Percentiles rank a stretch among this genome's conserved stretches.
phyloP scores from a whole-genome alignment of 2,329 filamentous ascomycete genomes.

The Anthostomella pinea region DNA sequence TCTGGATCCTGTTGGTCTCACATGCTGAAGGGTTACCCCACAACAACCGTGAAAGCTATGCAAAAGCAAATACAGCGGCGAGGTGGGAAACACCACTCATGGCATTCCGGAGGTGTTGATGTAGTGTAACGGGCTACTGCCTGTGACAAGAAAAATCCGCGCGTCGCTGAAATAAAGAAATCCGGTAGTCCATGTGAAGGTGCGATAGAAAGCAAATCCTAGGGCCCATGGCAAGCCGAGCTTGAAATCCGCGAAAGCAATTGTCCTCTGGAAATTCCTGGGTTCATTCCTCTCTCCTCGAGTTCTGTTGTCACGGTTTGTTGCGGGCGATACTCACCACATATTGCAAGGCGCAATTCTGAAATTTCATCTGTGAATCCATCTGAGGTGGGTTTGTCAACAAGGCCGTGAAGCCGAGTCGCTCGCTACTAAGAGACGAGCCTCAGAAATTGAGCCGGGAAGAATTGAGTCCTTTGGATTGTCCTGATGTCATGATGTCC shows the following conservation, averaged over 20 bases:
- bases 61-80: constrained; percentile 18
- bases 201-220: too few relatives aligned
- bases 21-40: too few relatives aligned
- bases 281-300: constrained; percentile 11
- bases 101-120: constrained; percentile 7
- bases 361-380: constrained; percentile 27
- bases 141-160: constrained; percentile 18
- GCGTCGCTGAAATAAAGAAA: constrained; percentile 12
- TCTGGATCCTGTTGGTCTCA: too few relatives aligned
- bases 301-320: constrained; percentile 26
- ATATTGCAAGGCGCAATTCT: neutral
- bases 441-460: constrained; percentile 23
- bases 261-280: constrained; percentile 13
- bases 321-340: constrained; percentile 40
- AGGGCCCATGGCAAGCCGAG: too few relatives aligned
- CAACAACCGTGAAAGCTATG: constrained; percentile 19
- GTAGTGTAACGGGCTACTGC: constrained; percentile 6
- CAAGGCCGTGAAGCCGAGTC: constrained; percentile 11
- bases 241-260: constrained; percentile 6
- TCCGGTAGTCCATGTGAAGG: constrained; percentile 8
- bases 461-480: constrained; percentile 15
- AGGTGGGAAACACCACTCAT: constrained; percentile 17
- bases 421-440: constrained; percentile 18
- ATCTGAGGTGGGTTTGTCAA: constrained; percentile 28
- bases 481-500: constrained; percentile 20